Evolutionary conservation across 768 basidiomycete genomes (phyloP).

Genomic region (Amanita rimosa): DNA sequence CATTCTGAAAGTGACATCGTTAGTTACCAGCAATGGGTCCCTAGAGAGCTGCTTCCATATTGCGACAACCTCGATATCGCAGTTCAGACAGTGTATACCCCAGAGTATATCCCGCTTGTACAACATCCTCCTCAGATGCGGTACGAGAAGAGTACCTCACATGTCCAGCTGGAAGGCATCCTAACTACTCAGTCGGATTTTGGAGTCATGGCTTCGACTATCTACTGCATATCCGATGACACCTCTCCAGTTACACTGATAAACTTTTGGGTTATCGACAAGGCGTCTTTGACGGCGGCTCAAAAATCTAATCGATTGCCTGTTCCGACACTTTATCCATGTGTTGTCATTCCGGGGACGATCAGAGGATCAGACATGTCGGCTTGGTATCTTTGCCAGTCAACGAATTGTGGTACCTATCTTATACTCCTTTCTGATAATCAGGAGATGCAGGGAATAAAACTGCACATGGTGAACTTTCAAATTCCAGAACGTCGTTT

Average conservation of each 20-base stretch:
- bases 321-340: not conserved
- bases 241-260: not conserved
- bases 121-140: not conserved
- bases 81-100: not conserved
- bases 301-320: not conserved
- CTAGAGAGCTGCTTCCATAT: not conserved
- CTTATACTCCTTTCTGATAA: not conserved
- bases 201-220: constrained; percentile 1
- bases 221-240: not conserved
- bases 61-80: not conserved
- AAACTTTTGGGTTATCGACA: constrained; percentile 4
- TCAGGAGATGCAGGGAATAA: not conserved
- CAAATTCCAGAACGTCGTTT: not conserved
- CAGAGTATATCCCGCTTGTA: not conserved
- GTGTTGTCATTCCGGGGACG: not conserved
- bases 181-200: constrained; percentile 1
- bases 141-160: not conserved
- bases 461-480: not conserved
- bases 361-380: not conserved
- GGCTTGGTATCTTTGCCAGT: constrained; percentile 2
- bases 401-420: not conserved
- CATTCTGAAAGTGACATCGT: not conserved
- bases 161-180: not conserved
- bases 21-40: constrained; percentile 3
- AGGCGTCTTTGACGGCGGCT: not conserved